phyloP scores from a whole-genome alignment of 106 monocot genomes.

The Agapanthus africanus region DNA sequence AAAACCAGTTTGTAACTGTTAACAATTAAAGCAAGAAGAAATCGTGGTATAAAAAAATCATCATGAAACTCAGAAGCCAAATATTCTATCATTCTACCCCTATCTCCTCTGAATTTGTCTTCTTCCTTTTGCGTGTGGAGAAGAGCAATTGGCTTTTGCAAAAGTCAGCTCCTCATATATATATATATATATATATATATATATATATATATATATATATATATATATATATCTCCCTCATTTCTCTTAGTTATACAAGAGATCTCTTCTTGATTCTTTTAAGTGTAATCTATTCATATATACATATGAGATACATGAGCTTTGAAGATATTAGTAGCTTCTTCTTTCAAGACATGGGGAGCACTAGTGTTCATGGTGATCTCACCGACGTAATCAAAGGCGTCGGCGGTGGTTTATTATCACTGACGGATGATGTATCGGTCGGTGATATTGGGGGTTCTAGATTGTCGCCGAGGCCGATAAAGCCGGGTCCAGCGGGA shows the following conservation, averaged over 20 bases:
- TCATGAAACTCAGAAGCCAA: slow-evolving; percentile 3
- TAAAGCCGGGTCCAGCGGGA: background rate
- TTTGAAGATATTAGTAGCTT: background rate
- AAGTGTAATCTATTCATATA: background rate
- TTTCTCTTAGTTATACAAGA: background rate
- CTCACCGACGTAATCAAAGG: background rate
- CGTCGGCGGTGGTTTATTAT: background rate
- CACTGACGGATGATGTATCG: background rate
- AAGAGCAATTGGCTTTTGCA: background rate
- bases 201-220: too few relatives aligned
- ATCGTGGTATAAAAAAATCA: background rate
- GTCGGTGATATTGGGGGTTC: background rate
- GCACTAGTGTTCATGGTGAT: slow-evolving; percentile 1
- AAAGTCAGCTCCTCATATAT: slow-evolving; percentile 8
- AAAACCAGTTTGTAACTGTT: background rate
- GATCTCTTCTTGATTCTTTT: background rate
- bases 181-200: background rate
- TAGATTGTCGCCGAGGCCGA: background rate
- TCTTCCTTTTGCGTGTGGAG: slow-evolving; percentile 6
- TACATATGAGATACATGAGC: background rate
- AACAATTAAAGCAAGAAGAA: background rate
- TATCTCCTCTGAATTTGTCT: slow-evolving; percentile 12
- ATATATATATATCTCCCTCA: background rate
- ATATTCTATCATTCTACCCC: slow-evolving; percentile 3
- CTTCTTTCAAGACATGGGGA: background rate